A percentile compares a stretch with the other conserved stretches of the same genome.
These are phyloP conservation scores for Ophiostoma ulmi DNA, from an alignment of 2,329 filamentous ascomycete genomes.

Conservation along the genomic window DNA sequence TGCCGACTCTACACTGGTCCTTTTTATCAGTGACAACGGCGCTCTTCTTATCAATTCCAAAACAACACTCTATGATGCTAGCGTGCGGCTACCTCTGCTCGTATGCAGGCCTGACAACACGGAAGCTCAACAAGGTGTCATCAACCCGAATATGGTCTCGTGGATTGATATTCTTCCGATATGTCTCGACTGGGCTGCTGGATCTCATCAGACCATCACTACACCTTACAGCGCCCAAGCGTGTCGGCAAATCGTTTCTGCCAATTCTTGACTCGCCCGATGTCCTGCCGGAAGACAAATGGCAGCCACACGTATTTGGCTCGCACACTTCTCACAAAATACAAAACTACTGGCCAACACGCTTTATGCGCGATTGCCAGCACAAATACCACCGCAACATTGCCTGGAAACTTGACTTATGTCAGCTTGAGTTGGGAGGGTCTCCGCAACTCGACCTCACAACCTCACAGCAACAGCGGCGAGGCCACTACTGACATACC, in stretches of 20 bases:
- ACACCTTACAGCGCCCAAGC: background rate
- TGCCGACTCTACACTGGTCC: slow-evolving; percentile 37
- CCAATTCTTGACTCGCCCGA: background rate
- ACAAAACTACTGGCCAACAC: slow-evolving; percentile 48
- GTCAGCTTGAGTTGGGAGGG: background rate
- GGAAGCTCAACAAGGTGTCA: background rate
- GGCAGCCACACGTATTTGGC: background rate
- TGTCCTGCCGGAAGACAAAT: background rate
- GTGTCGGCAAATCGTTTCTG: background rate
- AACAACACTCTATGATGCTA: slow-evolving; percentile 47
- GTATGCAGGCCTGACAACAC: background rate
- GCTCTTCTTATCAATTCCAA: slow-evolving; percentile 41
- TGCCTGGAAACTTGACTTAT: slow-evolving; percentile 41
- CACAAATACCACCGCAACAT: slow-evolving; percentile 51
- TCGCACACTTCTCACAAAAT: slow-evolving; percentile 50
- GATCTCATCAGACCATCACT: background rate
- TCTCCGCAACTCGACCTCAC: slow-evolving; percentile 34
- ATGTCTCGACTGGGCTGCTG: background rate
- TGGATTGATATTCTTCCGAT: background rate
- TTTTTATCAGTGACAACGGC: slow-evolving; percentile 41
- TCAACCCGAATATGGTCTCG: background rate
- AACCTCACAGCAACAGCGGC: slow-evolving; percentile 29
- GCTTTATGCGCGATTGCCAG: slow-evolving; percentile 39
- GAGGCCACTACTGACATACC: slow-evolving; percentile 20
- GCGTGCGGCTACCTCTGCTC: slow-evolving; percentile 37